phyloP scores from a whole-genome alignment of 1,284 basidiomycete species.

The Fomitiporia mediterranea region DNA sequence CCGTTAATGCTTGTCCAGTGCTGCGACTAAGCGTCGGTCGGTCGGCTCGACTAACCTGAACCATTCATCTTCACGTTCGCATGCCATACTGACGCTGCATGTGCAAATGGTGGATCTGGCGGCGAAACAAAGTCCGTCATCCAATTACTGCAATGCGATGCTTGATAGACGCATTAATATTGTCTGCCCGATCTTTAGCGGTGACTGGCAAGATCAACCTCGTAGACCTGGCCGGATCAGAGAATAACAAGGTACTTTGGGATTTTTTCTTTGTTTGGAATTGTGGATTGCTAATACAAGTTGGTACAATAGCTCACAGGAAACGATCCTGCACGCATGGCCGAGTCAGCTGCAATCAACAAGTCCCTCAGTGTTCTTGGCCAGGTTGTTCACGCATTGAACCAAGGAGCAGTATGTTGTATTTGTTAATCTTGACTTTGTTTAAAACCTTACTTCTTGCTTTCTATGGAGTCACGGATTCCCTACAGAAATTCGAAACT shows the following conservation, averaged over 20 bases:
- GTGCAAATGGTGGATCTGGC: slow-evolving; percentile 46
- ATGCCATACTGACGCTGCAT: slow-evolving; percentile 74
- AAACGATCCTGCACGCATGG: slow-evolving; percentile 76
- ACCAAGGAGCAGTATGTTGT: slow-evolving; percentile 57
- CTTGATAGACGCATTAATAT: not conserved
- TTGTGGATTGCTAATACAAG: not conserved
- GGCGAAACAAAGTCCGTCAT: slow-evolving; percentile 46
- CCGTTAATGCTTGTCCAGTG: slow-evolving; percentile 33
- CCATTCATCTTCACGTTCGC: slow-evolving; percentile 73
- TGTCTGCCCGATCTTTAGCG: slow-evolving; percentile 31
- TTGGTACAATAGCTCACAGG: slow-evolving; percentile 54
- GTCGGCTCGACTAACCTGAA: slow-evolving; percentile 82
- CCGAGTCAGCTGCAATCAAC: slow-evolving; percentile 80
- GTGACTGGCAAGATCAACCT: slow-evolving; percentile 75
- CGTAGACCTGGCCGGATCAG: slow-evolving; percentile 82
- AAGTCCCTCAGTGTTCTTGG: slow-evolving; percentile 78
- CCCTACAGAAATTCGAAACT: slow-evolving; percentile 84
- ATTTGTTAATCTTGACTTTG: slow-evolving; percentile 6
- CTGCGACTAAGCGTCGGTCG: slow-evolving; percentile 68
- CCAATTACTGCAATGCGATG: slow-evolving; percentile 10
- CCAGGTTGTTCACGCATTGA: slow-evolving; percentile 80
- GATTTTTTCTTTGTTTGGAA: not conserved
- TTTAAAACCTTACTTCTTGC: slow-evolving; percentile 7
- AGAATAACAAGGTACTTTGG: slow-evolving; percentile 75
- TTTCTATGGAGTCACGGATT: slow-evolving; percentile 53